These are phyloP conservation scores for Sporothrix protearum DNA, from an alignment of 2,329 filamentous ascomycete genomes.

Conservation along the genomic window DNA sequence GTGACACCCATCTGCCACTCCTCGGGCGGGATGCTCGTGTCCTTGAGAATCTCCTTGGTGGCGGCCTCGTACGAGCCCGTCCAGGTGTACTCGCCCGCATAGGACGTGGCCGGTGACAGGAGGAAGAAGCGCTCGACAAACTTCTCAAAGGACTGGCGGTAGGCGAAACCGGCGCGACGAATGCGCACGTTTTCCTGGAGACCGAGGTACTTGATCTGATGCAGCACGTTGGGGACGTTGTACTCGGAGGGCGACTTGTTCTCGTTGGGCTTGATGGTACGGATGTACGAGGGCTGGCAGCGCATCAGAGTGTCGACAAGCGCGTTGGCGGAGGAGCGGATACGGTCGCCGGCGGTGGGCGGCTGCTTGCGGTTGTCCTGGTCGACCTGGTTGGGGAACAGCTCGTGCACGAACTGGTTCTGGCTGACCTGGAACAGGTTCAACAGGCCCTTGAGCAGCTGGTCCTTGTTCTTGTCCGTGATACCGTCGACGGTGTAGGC, in stretches of 20 bases:
- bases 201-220: constrained; percentile 98
- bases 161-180: constrained; percentile 91
- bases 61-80: constrained; percentile 82
- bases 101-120: constrained; percentile 88
- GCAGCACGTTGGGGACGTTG: constrained; percentile 84
- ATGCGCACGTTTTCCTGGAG: constrained; percentile 99
- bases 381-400: constrained; percentile 92
- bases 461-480: constrained; percentile 99
- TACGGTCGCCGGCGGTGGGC: constrained; percentile 93
- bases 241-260: constrained; percentile 96
- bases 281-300: constrained; percentile 93
- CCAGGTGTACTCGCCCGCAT: constrained; percentile 97
- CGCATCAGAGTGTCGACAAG: constrained; percentile 95
- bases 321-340: constrained; percentile 90
- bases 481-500: constrained; percentile 92
- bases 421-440: constrained; percentile 79
- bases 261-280: constrained; percentile 98
- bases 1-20: constrained; percentile 97
- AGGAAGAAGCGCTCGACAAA: constrained; percentile 98
- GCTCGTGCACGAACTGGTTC: constrained; percentile 78
- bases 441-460: constrained; percentile 87
- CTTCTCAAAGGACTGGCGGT: constrained; percentile 95
- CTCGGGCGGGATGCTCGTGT: constrained; percentile 90
- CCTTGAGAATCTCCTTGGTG: constrained; percentile 87
- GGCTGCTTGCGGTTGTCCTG: constrained; percentile 93